A percentile compares a stretch with the other conserved stretches of the same genome.
phyloP scores from a whole-genome alignment of 75 land plant species.

The Picea glauca region DNA sequence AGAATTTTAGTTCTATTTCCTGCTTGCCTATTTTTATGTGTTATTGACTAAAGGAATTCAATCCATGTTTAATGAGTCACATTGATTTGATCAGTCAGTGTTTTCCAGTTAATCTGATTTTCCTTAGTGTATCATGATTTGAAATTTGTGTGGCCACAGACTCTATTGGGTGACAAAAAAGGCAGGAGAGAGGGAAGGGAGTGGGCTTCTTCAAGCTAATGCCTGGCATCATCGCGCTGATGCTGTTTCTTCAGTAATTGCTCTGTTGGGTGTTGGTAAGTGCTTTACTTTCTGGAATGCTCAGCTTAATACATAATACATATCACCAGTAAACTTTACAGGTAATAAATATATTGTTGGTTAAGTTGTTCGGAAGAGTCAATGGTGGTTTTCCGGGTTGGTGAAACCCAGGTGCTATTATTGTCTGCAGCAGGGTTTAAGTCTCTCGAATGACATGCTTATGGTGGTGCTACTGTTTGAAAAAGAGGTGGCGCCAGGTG shows the following conservation, averaged over 20 bases:
- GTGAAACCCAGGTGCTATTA: too few species aligned
- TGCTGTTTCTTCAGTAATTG: conserved; percentile 96
- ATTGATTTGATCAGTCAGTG: neutral
- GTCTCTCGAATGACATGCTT: too few species aligned
- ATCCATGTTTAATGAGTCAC: neutral
- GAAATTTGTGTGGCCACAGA: conserved; percentile 24
- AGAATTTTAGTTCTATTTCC: neutral
- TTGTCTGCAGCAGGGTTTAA: too few species aligned
- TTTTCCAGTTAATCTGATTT: neutral
- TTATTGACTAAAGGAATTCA: neutral
- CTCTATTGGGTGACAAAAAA: conserved; percentile 87
- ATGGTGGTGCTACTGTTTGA: too few species aligned
- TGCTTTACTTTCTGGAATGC: conserved; percentile 2
- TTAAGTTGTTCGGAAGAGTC: too few species aligned
- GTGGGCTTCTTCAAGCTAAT: conserved; percentile 92
- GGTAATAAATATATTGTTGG: neutral
- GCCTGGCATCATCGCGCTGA: conserved; percentile 99
- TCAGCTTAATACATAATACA: neutral
- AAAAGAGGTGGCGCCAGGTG: too few species aligned
- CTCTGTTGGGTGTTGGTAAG: conserved; percentile 96
- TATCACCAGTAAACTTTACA: neutral
- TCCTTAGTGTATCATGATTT: neutral
- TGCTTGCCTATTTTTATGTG: neutral
- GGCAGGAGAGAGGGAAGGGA: conserved; percentile 81
- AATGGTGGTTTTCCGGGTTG: too few species aligned